Conservation (phyloP, 169 alveolate species). For the Neospora caninum region DNA sequence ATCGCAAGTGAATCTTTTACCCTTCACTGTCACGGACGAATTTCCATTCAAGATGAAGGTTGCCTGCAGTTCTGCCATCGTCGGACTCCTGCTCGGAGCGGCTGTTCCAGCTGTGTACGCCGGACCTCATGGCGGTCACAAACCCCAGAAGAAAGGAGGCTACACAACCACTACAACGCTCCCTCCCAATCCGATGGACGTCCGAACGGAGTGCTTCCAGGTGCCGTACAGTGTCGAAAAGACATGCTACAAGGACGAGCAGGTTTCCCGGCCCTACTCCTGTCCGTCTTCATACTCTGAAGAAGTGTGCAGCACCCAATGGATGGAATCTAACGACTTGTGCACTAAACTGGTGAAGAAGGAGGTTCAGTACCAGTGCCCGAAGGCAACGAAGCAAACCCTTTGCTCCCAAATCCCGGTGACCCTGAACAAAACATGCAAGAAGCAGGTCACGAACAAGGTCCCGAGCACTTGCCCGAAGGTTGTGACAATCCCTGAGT, state of each 20-base stretch:
- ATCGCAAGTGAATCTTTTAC: not conserved
- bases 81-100: not conserved
- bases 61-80: not conserved
- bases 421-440: constrained; percentile 51
- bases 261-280: constrained; percentile 47
- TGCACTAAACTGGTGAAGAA: constrained; percentile 39
- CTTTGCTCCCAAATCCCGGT: constrained; percentile 60
- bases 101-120: not conserved
- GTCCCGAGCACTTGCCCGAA: constrained; percentile 53
- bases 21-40: not conserved
- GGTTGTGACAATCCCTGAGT: constrained; percentile 21
- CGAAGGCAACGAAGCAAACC: constrained; percentile 49
- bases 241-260: constrained; percentile 60
- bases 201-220: constrained; percentile 47
- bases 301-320: constrained; percentile 35
- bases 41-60: not conserved
- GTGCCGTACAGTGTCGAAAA: constrained; percentile 66
- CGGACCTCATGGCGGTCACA: not conserved
- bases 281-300: constrained; percentile 48
- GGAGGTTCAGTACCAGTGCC: constrained; percentile 64
- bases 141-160: not conserved
- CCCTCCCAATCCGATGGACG: not conserved
- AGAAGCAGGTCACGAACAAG: constrained; percentile 40
- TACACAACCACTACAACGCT: not conserved
- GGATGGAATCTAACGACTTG: not conserved